These are phyloP conservation scores for Ustilago lituana DNA, from an alignment of 1,284 basidiomycete genomes.

Conservation along the genomic window DNA sequence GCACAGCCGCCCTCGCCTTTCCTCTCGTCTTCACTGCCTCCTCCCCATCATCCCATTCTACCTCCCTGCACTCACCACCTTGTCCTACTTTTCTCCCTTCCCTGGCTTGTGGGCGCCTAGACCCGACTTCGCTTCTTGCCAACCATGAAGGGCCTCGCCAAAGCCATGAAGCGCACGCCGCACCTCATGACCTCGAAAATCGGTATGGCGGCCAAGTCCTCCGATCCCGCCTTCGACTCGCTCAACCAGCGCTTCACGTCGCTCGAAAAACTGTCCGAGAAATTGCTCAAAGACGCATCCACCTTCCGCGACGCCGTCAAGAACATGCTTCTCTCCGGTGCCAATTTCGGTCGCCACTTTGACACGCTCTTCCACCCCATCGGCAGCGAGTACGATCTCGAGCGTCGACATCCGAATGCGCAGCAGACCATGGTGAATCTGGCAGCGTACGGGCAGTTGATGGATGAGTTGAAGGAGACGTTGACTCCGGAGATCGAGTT, in stretches of 20 bases:
- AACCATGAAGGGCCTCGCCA: slow-evolving; percentile 59
- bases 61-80: too few species aligned
- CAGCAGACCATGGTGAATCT: slow-evolving; percentile 83
- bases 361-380: slow-evolving; percentile 71
- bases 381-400: slow-evolving; percentile 79
- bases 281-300: slow-evolving; percentile 89
- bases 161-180: slow-evolving; percentile 63
- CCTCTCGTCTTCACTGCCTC: background rate
- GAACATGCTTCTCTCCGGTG: slow-evolving; percentile 79
- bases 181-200: slow-evolving; percentile 65
- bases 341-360: slow-evolving; percentile 81
- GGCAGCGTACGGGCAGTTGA: slow-evolving; percentile 75
- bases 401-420: slow-evolving; percentile 80
- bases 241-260: slow-evolving; percentile 73
- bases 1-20: background rate
- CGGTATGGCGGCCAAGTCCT: slow-evolving; percentile 61
- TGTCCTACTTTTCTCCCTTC: background rate
- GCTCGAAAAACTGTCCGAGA: slow-evolving; percentile 84
- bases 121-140: background rate
- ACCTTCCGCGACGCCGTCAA: slow-evolving; percentile 77
- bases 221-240: slow-evolving; percentile 64
- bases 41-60: too few species aligned
- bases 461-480: slow-evolving; percentile 83
- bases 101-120: background rate
- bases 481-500: slow-evolving; percentile 92